These are phyloP conservation scores for Meripilus lineatus DNA, from an alignment of 1,284 basidiomycete genomes.

Conservation along the genomic window DNA sequence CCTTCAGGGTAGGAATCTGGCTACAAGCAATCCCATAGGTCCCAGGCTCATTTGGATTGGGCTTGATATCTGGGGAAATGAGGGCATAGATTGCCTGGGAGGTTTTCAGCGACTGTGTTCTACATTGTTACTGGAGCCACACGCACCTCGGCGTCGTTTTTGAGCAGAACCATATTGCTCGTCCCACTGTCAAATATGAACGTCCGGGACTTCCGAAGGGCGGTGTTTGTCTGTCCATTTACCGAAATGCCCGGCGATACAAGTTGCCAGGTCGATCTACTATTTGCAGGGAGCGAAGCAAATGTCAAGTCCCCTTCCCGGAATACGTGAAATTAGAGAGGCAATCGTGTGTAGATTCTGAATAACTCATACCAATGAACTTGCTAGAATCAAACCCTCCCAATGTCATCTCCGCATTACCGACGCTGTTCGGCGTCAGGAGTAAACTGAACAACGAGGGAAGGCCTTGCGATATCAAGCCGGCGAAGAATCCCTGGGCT, in stretches of 20 bases:
- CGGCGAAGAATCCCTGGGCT: constrained; percentile 45
- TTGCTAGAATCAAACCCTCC: constrained; percentile 49
- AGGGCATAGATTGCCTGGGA: constrained; percentile 49
- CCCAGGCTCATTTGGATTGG: constrained; percentile 44
- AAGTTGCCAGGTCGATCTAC: constrained; percentile 40
- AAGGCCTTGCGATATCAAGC: constrained; percentile 41
- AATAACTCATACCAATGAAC: constrained; percentile 33
- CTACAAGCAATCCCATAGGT: constrained; percentile 51
- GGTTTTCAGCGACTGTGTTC: background rate
- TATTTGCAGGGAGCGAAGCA: constrained; percentile 32
- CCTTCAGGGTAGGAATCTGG: constrained; percentile 39
- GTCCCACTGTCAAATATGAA: constrained; percentile 58
- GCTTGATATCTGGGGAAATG: constrained; percentile 50
- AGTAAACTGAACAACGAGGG: constrained; percentile 49
- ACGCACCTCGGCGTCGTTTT: constrained; percentile 39
- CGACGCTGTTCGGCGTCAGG: constrained; percentile 43
- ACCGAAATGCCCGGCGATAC: constrained; percentile 42
- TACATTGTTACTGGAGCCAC: background rate
- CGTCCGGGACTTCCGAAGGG: constrained; percentile 34
- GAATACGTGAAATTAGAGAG: no score
- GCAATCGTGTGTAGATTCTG: constrained; percentile 8
- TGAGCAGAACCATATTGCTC: constrained; percentile 47
- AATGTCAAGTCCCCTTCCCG: constrained; percentile 37
- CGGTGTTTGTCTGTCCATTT: constrained; percentile 44
- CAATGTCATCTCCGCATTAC: constrained; percentile 48